These are phyloP conservation scores for Fusarium coffeatum DNA, from an alignment of 2,329 filamentous ascomycete genomes.

Conservation along the genomic window DNA sequence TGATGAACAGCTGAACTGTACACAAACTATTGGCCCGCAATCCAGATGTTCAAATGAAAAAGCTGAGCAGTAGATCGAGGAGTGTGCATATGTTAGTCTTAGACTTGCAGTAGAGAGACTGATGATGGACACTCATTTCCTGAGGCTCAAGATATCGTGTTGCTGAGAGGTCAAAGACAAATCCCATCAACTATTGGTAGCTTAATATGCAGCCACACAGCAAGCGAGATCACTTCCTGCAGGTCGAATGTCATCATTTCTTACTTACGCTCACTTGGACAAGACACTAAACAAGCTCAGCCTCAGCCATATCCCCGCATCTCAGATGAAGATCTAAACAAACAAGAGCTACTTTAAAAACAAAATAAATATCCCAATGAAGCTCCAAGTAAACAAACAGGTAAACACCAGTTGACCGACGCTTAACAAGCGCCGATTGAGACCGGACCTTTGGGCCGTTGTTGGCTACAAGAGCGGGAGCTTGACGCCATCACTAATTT, in stretches of 20 bases:
- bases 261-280: not conserved
- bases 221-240: slow-evolving; percentile 38
- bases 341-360: slow-evolving; percentile 14
- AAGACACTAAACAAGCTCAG: slow-evolving; percentile 1
- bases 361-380: slow-evolving; percentile 12
- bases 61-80: slow-evolving; percentile 3
- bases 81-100: slow-evolving; percentile 23
- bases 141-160: slow-evolving; percentile 18
- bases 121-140: slow-evolving; percentile 16
- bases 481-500: slow-evolving; percentile 21
- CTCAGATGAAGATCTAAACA: slow-evolving; percentile 21
- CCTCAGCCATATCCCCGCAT: slow-evolving; percentile 10
- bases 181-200: slow-evolving; percentile 30
- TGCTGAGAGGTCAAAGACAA: not conserved
- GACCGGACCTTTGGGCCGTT: not conserved
- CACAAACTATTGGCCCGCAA: slow-evolving; percentile 1
- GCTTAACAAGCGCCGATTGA: not conserved
- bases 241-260: slow-evolving; percentile 10
- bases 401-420: not conserved
- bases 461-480: slow-evolving; percentile 3
- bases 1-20: not conserved
- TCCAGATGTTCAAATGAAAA: not conserved
- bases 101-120: slow-evolving; percentile 7
- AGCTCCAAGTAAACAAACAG: slow-evolving; percentile 14
- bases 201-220: slow-evolving; percentile 20